Evolutionary conservation across 1,284 basidiomycete genomes (phyloP).

Genomic region (Pyrrhoderma lamaoense): DNA sequence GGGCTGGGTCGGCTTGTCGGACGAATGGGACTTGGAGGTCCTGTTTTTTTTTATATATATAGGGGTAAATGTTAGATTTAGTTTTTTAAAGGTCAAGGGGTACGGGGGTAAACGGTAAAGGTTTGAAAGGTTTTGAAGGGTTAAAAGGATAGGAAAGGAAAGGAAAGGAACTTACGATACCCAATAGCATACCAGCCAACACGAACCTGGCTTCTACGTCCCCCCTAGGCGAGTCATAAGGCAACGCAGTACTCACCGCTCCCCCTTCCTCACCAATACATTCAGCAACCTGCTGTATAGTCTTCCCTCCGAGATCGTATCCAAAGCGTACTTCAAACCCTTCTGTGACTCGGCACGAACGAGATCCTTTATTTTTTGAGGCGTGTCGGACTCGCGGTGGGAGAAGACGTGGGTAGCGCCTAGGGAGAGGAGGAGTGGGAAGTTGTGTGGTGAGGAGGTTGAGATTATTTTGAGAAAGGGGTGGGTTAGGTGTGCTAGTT

Average conservation of each 20-base stretch:
- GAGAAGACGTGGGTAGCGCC: conserved; percentile 36
- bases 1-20: conserved; percentile 17
- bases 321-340: conserved; percentile 21
- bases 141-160: not conserved
- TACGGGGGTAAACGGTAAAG: no score
- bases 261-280: conserved; percentile 10
- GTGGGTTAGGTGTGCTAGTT: conserved; percentile 33
- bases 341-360: conserved; percentile 10
- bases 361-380: conserved; percentile 22
- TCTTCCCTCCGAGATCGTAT: conserved; percentile 21
- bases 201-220: conserved; percentile 19
- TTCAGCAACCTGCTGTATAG: conserved; percentile 14
- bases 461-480: conserved; percentile 32
- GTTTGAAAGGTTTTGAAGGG: no score
- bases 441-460: conserved; percentile 34
- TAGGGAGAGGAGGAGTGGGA: conserved; percentile 31
- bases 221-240: not conserved
- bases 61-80: no score
- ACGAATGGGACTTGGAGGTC: no score
- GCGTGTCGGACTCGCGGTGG: conserved; percentile 24
- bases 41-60: no score
- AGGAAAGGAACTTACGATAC: conserved; percentile 20
- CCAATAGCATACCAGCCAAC: conserved; percentile 25
- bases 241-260: conserved; percentile 6
- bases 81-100: no score